Evolutionary conservation across 164 flowering plant genomes (phyloP).

Genomic region (Stephania japonica): DNA sequence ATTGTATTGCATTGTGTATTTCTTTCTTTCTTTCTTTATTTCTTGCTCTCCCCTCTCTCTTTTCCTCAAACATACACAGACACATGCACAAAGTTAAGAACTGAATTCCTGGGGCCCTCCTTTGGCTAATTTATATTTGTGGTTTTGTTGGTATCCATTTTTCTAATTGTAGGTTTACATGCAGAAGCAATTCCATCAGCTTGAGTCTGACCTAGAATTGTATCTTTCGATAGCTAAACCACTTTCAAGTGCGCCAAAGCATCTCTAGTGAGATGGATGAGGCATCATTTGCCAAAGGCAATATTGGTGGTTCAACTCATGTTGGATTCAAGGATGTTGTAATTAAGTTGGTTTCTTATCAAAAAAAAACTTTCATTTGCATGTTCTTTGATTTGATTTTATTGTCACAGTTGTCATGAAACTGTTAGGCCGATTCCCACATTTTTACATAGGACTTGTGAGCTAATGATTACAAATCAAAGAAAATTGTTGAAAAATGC

Average conservation of each 20-base stretch:
- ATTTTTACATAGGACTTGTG: not conserved
- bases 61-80: too few species aligned
- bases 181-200: not conserved
- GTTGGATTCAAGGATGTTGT: not conserved
- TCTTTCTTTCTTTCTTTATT: too few species aligned
- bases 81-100: too few species aligned
- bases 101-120: too few species aligned
- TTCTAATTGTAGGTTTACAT: not conserved
- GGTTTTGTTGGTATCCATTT: not conserved
- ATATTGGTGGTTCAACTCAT: not conserved
- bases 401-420: not conserved
- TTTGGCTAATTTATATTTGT: not conserved
- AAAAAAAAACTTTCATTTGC: not conserved
- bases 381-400: not conserved
- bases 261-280: too few species aligned
- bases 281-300: not conserved
- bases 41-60: too few species aligned
- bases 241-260: too few species aligned
- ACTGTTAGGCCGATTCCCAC: not conserved
- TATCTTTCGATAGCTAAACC: not conserved
- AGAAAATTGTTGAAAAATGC: not conserved
- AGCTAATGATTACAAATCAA: not conserved
- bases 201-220: not conserved
- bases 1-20: too few species aligned
- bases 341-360: too few species aligned